These are phyloP conservation scores for Berberis vulgaris DNA, from an alignment of 164 flowering plant genomes.

Conservation along the genomic window DNA sequence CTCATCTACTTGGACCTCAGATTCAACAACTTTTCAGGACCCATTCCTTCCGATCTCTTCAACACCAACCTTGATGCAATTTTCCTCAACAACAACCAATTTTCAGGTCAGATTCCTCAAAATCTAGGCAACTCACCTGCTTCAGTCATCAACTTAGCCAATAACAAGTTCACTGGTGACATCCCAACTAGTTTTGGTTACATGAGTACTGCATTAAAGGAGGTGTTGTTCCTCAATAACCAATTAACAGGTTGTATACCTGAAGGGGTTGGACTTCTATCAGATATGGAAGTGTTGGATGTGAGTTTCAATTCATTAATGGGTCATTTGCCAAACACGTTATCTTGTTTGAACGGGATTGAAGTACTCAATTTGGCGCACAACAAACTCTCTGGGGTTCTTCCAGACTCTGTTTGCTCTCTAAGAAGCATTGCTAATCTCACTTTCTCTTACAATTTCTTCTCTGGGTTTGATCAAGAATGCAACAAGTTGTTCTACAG, in stretches of 20 bases:
- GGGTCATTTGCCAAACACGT: slow-evolving; percentile 77
- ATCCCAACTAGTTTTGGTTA: slow-evolving; percentile 67
- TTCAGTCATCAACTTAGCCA: slow-evolving; percentile 85
- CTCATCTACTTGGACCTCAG: slow-evolving; percentile 78
- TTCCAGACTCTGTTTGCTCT: slow-evolving; percentile 65
- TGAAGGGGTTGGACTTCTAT: slow-evolving; percentile 59
- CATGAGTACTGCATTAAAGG: slow-evolving; percentile 55
- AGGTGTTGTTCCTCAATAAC: slow-evolving; percentile 72
- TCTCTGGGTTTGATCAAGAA: slow-evolving; percentile 70
- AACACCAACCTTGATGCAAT: slow-evolving; percentile 60
- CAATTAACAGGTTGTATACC: slow-evolving; percentile 89
- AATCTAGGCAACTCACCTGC: slow-evolving; percentile 76
- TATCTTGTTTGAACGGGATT: slow-evolving; percentile 59
- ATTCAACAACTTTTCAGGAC: slow-evolving; percentile 66
- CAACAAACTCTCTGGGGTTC: slow-evolving; percentile 63
- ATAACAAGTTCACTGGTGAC: slow-evolving; percentile 59
- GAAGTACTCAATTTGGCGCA: slow-evolving; percentile 74
- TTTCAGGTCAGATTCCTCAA: slow-evolving; percentile 58
- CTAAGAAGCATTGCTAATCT: slow-evolving; percentile 51
- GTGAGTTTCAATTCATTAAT: slow-evolving; percentile 64
- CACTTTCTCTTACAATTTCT: slow-evolving; percentile 72
- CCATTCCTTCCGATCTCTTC: slow-evolving; percentile 65
- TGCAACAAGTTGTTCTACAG: slow-evolving; percentile 40
- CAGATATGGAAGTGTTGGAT: slow-evolving; percentile 70
- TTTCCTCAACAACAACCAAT: slow-evolving; percentile 70